phyloP scores from a whole-genome alignment of 805 yeast genomes.

The Tetrapisispora namnaoensis region DNA sequence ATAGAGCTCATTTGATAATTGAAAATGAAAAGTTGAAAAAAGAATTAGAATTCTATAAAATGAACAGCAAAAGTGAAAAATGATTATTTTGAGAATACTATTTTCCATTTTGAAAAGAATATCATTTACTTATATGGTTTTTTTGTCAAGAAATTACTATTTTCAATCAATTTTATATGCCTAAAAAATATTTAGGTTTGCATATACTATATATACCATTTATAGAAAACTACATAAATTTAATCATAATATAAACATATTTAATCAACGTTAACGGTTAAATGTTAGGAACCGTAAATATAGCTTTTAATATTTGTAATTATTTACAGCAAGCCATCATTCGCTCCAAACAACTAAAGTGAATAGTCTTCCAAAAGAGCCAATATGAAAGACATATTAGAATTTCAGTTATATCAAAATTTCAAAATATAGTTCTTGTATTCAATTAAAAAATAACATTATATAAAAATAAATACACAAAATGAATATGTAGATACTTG shows the following conservation, averaged over 20 bases:
- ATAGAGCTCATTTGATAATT: constrained; percentile 29
- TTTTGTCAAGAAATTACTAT: not conserved
- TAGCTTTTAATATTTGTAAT: too few species aligned
- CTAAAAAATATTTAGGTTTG: not conserved
- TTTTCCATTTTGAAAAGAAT: not conserved
- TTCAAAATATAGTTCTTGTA: not conserved
- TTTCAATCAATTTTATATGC: not conserved
- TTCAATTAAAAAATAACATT: not conserved
- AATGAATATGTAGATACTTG: constrained; percentile 5
- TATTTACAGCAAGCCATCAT: too few species aligned
- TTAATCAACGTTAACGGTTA: not conserved
- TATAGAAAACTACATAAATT: not conserved
- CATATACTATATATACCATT: not conserved
- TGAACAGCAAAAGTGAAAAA: not conserved
- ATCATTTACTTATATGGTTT: not conserved
- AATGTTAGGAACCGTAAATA: too few species aligned
- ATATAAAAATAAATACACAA: not conserved
- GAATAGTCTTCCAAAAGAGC: too few species aligned
- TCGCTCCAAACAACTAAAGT: too few species aligned
- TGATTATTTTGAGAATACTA: not conserved
- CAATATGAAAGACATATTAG: too few species aligned
- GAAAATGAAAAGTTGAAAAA: constrained; percentile 32
- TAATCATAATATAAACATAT: not conserved
- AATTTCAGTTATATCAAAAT: not conserved
- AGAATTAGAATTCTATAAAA: constrained; percentile 13